phyloP scores from a whole-genome alignment of 441 rosid genomes.

The Gossypium schwendimanii region DNA sequence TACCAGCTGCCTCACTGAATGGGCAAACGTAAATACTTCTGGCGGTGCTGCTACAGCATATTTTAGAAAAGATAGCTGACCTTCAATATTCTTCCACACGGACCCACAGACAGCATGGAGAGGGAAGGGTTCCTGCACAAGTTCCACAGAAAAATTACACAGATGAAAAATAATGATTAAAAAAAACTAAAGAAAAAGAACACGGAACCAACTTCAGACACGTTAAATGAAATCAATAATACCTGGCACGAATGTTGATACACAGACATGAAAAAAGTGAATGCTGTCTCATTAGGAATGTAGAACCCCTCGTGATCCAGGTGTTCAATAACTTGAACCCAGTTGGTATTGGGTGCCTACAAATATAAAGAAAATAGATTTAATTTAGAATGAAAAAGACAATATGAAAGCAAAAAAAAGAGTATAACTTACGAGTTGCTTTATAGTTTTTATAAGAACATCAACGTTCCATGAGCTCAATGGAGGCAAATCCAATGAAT shows the following conservation, averaged over 20 bases:
- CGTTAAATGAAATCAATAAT: constrained; percentile 10
- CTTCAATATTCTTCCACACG: constrained; percentile 79
- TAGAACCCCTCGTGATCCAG: constrained; percentile 88
- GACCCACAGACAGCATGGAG: constrained; percentile 71
- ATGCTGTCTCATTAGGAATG: constrained; percentile 77
- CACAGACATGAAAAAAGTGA: constrained; percentile 69
- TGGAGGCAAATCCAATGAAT: constrained; percentile 46
- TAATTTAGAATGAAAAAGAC: background rate
- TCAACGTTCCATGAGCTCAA: constrained; percentile 73
- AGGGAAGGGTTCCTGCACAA: constrained; percentile 83
- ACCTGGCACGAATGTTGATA: constrained; percentile 84
- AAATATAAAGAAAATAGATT: constrained; percentile 1
- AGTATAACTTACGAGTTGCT: constrained; percentile 63
- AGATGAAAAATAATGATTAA: constrained; percentile 11
- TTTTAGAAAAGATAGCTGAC: constrained; percentile 83
- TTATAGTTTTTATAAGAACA: constrained; percentile 66
- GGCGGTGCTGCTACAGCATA: constrained; percentile 74
- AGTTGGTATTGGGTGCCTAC: constrained; percentile 79
- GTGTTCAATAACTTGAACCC: constrained; percentile 69
- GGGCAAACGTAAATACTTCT: constrained; percentile 82
- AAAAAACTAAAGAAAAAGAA: background rate
- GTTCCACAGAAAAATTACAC: constrained; percentile 6
- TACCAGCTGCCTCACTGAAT: constrained; percentile 85
- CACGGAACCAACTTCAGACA: background rate
- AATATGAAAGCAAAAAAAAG: background rate